Evolutionary conservation across 1,284 basidiomycete genomes (phyloP), one percentile per base, ranked within the genome.

Genomic region (Trichosporon ovoides): DNA sequence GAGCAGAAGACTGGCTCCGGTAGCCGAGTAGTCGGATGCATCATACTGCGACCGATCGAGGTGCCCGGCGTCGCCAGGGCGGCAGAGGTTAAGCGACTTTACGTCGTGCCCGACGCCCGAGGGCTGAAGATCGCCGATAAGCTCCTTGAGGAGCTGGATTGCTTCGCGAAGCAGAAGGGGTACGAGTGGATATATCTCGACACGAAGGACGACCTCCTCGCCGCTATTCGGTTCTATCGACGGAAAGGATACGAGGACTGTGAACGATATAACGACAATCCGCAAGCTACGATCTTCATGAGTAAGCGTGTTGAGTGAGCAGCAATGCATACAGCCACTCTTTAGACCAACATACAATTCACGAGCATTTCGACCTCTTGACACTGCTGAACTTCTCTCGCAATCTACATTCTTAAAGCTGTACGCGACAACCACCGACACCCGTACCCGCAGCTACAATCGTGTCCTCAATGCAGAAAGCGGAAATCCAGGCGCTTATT

Each of bases 401-500:
- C n/a, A n/a, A n/a, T n/a, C n/a, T n/a, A n/a, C n/a, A n/a, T n/a
- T n/a, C n/a, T n/a, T n/a, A n/a, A n/a, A n/a, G n/a, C n/a, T n/a
- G n/a, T n/a, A n/a, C n/a, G n/a, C n/a, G n/a, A n/a, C n/a, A n/a
- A n/a, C n/a, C n/a, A n/a, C n/a, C n/a, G n/a, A n/a, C n/a, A n/a
- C n/a, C n/a, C n/a, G n/a, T n/a, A n/a, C n/a, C n/a, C n/a, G n/a
- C n/a, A n/a, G n/a, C n/a, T n/a, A n/a, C n/a, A n/a, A n/a, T n/a
- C n/a, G n/a, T n/a, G n/a, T n/a, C n/a, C n/a, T n/a, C n/a, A 57
- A 18, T 52, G 40, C 13, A 37, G 31, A 38, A 57, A 57, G n/a
- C 56, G 50, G 56, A 52, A 57, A 50, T 57, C 56, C 22, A 57
- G 50, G 20, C 67, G 57, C 57, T 71, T 69, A 55, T 69, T 72